These are phyloP conservation scores for Lecanosticta acicola DNA, from an alignment of 2,329 filamentous ascomycete genomes.

Conservation along the genomic window DNA sequence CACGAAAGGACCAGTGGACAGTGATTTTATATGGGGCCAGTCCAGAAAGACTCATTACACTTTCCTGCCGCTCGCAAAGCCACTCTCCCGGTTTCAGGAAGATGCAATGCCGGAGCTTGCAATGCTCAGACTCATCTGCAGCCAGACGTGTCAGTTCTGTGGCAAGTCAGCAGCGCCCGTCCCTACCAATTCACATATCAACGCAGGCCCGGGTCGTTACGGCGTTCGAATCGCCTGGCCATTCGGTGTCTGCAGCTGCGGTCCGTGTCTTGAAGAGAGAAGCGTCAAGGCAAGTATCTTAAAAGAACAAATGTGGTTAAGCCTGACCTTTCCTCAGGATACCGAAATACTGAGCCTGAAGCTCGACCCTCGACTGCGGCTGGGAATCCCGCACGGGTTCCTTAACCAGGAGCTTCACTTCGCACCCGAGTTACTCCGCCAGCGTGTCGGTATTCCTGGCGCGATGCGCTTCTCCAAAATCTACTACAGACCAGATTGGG, in stretches of 20 bases:
- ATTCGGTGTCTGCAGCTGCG: conserved; percentile 63
- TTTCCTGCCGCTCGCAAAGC: conserved; percentile 62
- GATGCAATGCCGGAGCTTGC: conserved; percentile 72
- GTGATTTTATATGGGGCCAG: conserved; percentile 64
- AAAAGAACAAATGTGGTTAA: not conserved
- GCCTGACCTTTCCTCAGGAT: conserved; percentile 50
- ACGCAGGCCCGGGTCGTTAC: conserved; percentile 56
- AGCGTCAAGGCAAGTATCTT: conserved; percentile 58
- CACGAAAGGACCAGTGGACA: conserved; percentile 38
- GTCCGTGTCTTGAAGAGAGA: conserved; percentile 55
- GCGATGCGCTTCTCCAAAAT: conserved; percentile 57
- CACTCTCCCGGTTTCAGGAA: conserved; percentile 60
- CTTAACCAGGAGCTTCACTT: conserved; percentile 55
- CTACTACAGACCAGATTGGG: conserved; percentile 59
- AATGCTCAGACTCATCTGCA: conserved; percentile 69
- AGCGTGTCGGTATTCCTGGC: conserved; percentile 44
- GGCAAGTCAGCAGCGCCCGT: conserved; percentile 35
- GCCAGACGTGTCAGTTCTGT: conserved; percentile 64
- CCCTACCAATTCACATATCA: conserved; percentile 43
- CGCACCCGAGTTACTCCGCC: conserved; percentile 52
- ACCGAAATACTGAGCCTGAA: conserved; percentile 55
- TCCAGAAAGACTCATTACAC: conserved; percentile 61
- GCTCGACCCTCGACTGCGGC: conserved; percentile 49
- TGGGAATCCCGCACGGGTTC: conserved; percentile 65
- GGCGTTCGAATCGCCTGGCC: conserved; percentile 64